Percentiles rank a stretch among this genome's conserved stretches.
Evolutionary conservation across 139 green algal species (phyloP).

Genomic region (Closterium sp.): DNA sequence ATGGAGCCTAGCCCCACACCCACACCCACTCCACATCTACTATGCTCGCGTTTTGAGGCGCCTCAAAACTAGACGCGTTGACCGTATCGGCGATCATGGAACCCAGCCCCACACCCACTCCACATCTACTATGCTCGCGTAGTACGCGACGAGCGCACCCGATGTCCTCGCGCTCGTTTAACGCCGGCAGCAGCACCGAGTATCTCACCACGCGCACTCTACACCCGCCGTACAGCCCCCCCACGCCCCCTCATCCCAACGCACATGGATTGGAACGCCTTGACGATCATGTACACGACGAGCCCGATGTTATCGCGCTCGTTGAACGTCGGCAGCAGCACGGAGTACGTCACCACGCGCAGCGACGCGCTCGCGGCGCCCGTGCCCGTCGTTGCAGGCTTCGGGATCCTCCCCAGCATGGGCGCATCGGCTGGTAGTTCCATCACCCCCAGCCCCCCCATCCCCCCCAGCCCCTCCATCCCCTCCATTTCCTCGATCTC

Average conservation of each 20-base stretch:
- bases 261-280: constrained; percentile 61
- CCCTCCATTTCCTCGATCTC: not conserved
- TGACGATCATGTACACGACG: constrained; percentile 77
- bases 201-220: no score
- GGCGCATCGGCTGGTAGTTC: not conserved
- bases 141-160: no score
- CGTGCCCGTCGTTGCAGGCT: not conserved
- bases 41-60: no score
- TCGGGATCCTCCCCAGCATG: not conserved
- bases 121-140: no score
- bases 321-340: constrained; percentile 97
- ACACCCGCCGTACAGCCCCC: no score
- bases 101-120: no score
- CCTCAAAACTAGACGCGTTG: no score
- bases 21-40: no score
- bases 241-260: not conserved
- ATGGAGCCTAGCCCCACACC: no score
- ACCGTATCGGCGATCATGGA: no score
- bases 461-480: not conserved
- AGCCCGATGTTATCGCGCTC: constrained; percentile 88
- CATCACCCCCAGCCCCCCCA: not conserved
- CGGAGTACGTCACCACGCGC: constrained; percentile 63
- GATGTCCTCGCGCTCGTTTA: no score
- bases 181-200: no score
- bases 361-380: not conserved